Evolutionary conservation across 2,329 filamentous ascomycete genomes (phyloP).

Genomic region (Elsinoe ampelina): DNA sequence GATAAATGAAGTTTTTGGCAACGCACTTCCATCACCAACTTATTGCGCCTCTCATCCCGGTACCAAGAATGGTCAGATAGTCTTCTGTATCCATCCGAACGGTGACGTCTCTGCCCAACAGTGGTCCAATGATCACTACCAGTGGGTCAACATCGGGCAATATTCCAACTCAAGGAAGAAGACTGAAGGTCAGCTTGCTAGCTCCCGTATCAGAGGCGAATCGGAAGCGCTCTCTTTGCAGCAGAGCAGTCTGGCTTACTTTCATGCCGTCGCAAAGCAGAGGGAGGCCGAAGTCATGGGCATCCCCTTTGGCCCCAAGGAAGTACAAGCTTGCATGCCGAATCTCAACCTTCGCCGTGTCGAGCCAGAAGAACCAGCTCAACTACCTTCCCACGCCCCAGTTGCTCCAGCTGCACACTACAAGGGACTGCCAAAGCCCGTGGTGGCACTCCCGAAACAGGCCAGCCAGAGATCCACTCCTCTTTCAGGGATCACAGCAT

Average conservation of each 20-base stretch:
- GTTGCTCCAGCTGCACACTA: slow-evolving; percentile 13
- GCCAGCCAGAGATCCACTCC: neutral
- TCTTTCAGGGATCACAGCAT: neutral
- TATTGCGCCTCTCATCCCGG: slow-evolving; percentile 28
- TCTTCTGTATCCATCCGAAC: slow-evolving; percentile 40
- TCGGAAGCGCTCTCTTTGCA: slow-evolving; percentile 27
- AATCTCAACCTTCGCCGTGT: slow-evolving; percentile 15
- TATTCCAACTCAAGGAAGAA: slow-evolving; percentile 34
- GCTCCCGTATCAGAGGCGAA: slow-evolving; percentile 31
- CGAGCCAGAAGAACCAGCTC: neutral
- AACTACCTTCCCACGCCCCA: slow-evolving; percentile 13
- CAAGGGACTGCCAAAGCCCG: neutral
- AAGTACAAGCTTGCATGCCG: slow-evolving; percentile 24
- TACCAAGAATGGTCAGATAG: slow-evolving; percentile 33
- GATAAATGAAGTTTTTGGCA: slow-evolving; percentile 33
- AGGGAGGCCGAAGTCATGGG: slow-evolving; percentile 27
- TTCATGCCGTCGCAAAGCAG: slow-evolving; percentile 34
- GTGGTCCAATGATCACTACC: slow-evolving; percentile 32
- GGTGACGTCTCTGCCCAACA: slow-evolving; percentile 40
- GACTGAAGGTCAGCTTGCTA: slow-evolving; percentile 36
- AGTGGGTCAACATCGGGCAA: slow-evolving; percentile 39
- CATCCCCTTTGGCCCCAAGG: slow-evolving; percentile 23
- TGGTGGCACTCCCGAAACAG: neutral
- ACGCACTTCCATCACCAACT: slow-evolving; percentile 33
- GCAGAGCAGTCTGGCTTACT: slow-evolving; percentile 33